phyloP scores from a whole-genome alignment of 208 protist genomes.

The Leishmania mexicana region DNA sequence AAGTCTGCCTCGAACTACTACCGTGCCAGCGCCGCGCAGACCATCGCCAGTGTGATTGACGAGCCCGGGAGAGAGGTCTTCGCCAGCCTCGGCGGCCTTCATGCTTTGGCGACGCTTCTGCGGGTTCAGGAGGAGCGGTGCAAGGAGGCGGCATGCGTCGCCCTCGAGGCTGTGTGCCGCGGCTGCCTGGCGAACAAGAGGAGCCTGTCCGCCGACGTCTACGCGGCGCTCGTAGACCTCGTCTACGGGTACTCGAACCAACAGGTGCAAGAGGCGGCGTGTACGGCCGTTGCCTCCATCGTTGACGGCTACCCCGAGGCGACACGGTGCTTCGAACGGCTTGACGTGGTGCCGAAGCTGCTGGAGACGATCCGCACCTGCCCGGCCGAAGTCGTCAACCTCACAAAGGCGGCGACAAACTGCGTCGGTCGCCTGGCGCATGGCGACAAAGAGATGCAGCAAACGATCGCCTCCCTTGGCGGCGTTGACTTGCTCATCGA shows the following conservation, averaged over 20 bases:
- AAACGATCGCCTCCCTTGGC: conserved; percentile 70
- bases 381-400: conserved; percentile 85
- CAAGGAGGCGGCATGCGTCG: conserved; percentile 89
- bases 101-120: conserved; percentile 74
- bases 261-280: conserved; percentile 91
- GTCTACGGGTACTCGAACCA: conserved; percentile 91
- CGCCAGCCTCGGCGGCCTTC: conserved; percentile 63
- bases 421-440: conserved; percentile 89
- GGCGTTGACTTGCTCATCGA: conserved; percentile 88
- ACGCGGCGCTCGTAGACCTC: conserved; percentile 73
- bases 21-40: conserved; percentile 86
- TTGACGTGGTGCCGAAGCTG: conserved; percentile 86
- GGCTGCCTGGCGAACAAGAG: conserved; percentile 75
- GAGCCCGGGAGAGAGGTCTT: conserved; percentile 74
- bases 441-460: conserved; percentile 77
- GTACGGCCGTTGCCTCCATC: conserved; percentile 81
- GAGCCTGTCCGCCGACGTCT: conserved; percentile 55
- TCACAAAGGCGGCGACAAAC: conserved; percentile 89
- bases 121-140: conserved; percentile 88
- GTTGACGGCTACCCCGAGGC: conserved; percentile 75
- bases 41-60: conserved; percentile 88
- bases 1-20: conserved; percentile 83
- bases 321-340: conserved; percentile 56
- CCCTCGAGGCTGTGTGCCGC: conserved; percentile 85
- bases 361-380: conserved; percentile 85